Evolutionary conservation across 257 asterid species (phyloP).

Genomic region (Primulina tabacum): DNA sequence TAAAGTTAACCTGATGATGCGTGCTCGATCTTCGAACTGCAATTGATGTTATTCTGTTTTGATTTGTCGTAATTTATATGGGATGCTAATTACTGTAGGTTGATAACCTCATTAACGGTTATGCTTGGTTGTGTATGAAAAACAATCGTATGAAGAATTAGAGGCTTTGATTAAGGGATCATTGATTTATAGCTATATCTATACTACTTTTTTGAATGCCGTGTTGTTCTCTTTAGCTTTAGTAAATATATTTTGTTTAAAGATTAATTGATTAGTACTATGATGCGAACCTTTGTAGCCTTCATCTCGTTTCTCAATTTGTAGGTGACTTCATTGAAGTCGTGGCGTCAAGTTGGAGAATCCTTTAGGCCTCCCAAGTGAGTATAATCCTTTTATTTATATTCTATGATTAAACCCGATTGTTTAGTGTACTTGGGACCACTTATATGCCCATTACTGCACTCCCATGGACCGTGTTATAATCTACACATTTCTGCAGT

Average conservation of each 20-base stretch:
- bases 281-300: conserved; percentile 11
- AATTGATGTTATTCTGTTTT: too few species aligned
- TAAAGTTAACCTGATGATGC: background rate
- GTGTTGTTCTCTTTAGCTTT: conserved; percentile 4
- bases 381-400: conserved; percentile 24
- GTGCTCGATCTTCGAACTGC: background rate
- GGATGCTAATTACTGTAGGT: background rate
- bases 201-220: conserved; percentile 8
- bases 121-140: background rate
- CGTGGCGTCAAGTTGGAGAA: conserved; percentile 97
- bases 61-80: too few species aligned
- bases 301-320: conserved; percentile 25
- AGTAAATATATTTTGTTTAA: conserved; percentile 1
- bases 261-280: conserved; percentile 2
- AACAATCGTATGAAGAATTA: conserved; percentile 12
- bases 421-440: conserved; percentile 15
- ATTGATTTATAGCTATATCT: background rate
- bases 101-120: background rate
- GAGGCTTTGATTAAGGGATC: conserved; percentile 13
- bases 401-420: conserved; percentile 13
- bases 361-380: conserved; percentile 92
- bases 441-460: conserved; percentile 1
- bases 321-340: conserved; percentile 85
- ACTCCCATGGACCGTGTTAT: conserved; percentile 11
- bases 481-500: background rate